Evolutionary conservation across 139 green algal species (phyloP), one percentile per base, ranked within the genome.

Genomic region (Tetratostichococcus sp.): DNA sequence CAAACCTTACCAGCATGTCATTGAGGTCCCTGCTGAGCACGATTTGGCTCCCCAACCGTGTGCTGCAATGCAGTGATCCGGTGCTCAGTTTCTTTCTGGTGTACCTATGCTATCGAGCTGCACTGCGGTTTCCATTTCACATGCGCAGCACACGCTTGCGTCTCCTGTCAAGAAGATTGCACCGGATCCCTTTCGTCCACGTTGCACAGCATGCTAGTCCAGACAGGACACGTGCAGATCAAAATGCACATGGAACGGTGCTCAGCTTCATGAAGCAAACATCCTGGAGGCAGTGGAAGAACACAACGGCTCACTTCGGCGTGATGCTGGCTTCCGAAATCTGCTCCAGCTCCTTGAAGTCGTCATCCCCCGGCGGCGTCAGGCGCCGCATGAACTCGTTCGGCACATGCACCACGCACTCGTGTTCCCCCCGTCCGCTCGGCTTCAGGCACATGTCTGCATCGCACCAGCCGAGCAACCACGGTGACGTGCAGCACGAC

Each of bases 401-500:
- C 23, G 76, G 76, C 58, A 80, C 43, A 58, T 76, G 71, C 42
- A 80, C 34, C 43, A 77, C 58, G 35, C 58, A 43, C 62, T 80
- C 76, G 1, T 43, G 26, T 30, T 26, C 31, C 30, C 30, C 76
- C 8, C 70, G 65, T 11, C 74, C 69, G 16, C 80, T 72, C 1
- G 76, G 76, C 23, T 62, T 77, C 69, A 80, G 70, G 70, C 76
- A 80, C 70, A 80, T 26, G n/a, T n/a, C 75, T 80, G 75, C 68
- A 26, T 19, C 39, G n/a, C n/a, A n/a, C n/a, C n/a, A n/a, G n/a
- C n/a, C n/a, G n/a, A n/a, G n/a, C n/a, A n/a, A n/a, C n/a, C n/a
- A n/a, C n/a, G n/a, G n/a, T n/a, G n/a, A n/a, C n/a, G 39, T 50
- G 8, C 39, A 50, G 39, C 39, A 50, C 8, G 8, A 14, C 39